Percentiles rank a stretch among this genome's conserved stretches.
Conservation (phyloP, 2,329 filamentous ascomycete genomes). For the Paecilomyces sp. region DNA sequence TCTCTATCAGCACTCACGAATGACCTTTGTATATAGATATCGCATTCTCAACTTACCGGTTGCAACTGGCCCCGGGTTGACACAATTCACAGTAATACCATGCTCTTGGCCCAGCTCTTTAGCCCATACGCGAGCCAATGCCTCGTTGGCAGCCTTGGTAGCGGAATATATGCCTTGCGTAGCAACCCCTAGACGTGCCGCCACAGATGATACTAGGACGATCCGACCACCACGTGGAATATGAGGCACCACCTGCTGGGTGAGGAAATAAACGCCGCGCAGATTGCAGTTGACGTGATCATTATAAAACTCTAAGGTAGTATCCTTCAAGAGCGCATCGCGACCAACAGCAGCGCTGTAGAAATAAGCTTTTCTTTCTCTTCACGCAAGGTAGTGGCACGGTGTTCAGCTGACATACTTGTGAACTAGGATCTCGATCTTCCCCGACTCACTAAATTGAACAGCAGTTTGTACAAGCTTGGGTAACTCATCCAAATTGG, state of each 20-base stretch:
- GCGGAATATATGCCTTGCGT: constrained; percentile 53
- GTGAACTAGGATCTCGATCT: constrained; percentile 13
- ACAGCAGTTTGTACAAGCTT: constrained; percentile 7
- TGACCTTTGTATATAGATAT: not conserved
- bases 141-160: constrained; percentile 53
- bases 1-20: not conserved
- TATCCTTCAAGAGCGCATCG: too few species aligned
- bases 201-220: constrained; percentile 51
- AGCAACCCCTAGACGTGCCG: constrained; percentile 47
- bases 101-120: constrained; percentile 46
- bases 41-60: constrained; percentile 27
- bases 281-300: constrained; percentile 13
- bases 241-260: constrained; percentile 21
- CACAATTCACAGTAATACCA: constrained; percentile 47
- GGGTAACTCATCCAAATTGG: constrained; percentile 6
- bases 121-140: constrained; percentile 54
- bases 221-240: constrained; percentile 38
- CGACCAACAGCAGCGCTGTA: too few species aligned
- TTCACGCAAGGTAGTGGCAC: too few species aligned
- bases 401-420: constrained; percentile 6
- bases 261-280: constrained; percentile 22
- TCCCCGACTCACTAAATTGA: constrained; percentile 6
- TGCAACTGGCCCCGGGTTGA: constrained; percentile 52
- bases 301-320: constrained; percentile 2
- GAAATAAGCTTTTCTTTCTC: too few species aligned